Base-by-base conservation (phyloP, 2,329 filamentous ascomycete species). In the Teratosphaeriaceae sp. region DNA sequence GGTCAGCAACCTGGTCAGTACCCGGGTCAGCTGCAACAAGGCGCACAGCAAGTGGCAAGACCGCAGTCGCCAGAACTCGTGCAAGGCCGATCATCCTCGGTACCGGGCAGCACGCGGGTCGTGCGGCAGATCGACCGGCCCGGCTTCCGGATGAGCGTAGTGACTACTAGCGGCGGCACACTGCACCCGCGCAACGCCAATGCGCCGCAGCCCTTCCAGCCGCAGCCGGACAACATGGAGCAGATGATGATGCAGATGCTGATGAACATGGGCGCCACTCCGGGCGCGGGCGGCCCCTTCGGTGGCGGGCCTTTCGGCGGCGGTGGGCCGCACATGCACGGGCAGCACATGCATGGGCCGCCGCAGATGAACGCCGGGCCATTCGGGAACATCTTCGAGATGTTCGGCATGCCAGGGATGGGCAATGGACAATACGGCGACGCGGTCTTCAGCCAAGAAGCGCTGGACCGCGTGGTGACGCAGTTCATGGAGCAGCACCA, bases 361-460 rank as follows among this genome's bases (percentile, higher is more conserved):
- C 18, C 8, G 19, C 19, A 7, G 6, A 13, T 11, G 2, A 30
- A 15, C 6, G 8, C 33, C 8, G 38, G 31, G 19, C 33, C 43
- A 9, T 38, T 57, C 29, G 46, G 39, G 23, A 42, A 50, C 33
- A 29, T 58, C 7, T 50, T 58, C 34, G 49, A 54, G 21, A 38
- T 59, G 30, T 42, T 54, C n/a, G 51, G 48, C 13, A 42, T 40
- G 37, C 22, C 54, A 34, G 46, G 45, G 15, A 49, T 74, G 1
- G 61, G 76, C 39, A 65, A 71, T 20, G 62, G 62, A 4, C 59
- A 78, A 16, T 63, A 77, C 27, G 66, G 88, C 16, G 90, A 97
- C 63, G 86, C 82, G 6, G 90, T 95, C 1, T 94, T 90, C 62
- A 84, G 85, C 0, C 87, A 97, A 65, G 88, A 95, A 66, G 89